A percentile compares a stretch with the other conserved stretches of the same genome.
These are phyloP conservation scores for Heteromeles arbutifolia DNA, from an alignment of 306 rosid genomes.

Conservation along the genomic window DNA sequence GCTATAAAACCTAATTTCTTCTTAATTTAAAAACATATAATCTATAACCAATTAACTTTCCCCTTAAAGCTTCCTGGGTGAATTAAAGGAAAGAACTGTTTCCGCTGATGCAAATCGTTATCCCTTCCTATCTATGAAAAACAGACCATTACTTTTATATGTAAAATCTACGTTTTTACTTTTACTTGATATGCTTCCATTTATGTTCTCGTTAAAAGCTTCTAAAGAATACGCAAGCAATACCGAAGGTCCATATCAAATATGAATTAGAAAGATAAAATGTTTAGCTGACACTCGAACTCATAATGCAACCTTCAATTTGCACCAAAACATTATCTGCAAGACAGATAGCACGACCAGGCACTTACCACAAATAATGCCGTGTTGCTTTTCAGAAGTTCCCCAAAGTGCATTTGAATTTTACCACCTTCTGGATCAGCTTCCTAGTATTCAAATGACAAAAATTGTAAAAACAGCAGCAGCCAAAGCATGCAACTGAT, in stretches of 20 bases:
- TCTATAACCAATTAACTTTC: not conserved
- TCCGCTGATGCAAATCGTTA: not conserved
- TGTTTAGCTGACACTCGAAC: not conserved
- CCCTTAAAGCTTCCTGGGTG: no score
- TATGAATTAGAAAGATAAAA: not conserved
- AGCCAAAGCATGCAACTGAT: not conserved
- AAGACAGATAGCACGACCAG: not conserved
- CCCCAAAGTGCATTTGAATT: conserved; percentile 90
- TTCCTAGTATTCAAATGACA: conserved; percentile 50
- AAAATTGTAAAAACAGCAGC: conserved; percentile 8
- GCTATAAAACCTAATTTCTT: not conserved
- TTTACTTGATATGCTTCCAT: not conserved
- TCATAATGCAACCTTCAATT: not conserved
- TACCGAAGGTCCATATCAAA: not conserved
- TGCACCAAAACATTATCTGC: not conserved
- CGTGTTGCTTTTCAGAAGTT: conserved; percentile 88
- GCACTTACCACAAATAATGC: conserved; percentile 82
- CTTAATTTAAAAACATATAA: not conserved
- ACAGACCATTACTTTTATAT: not conserved
- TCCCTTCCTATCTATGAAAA: not conserved
- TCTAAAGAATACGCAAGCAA: not conserved
- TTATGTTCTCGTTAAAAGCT: not conserved
- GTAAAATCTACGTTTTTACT: not conserved
- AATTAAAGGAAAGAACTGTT: not conserved
- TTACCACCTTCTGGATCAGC: conserved; percentile 92